Conservation (phyloP, 2,329 filamentous ascomycete species). For the Basipetospora chlamydospora region DNA sequence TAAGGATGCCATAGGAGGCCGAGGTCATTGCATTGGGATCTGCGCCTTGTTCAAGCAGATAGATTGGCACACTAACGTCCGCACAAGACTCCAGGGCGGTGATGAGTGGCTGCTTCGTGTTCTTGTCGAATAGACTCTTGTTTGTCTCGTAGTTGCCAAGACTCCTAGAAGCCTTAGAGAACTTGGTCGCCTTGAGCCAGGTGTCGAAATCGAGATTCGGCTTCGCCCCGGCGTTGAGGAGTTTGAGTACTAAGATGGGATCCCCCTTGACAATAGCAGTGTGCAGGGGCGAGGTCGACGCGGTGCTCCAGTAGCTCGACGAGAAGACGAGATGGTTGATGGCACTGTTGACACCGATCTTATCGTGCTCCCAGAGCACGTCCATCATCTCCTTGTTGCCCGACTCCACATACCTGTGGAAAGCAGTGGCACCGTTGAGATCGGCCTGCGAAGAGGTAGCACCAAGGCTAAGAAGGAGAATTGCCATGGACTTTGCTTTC, state of each 20-base stretch:
- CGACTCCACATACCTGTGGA: conserved; percentile 39
- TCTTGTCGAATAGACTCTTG: conserved; percentile 28
- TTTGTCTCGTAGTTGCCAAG: conserved; percentile 31
- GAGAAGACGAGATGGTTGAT: conserved; percentile 48
- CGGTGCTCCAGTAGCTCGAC: conserved; percentile 17
- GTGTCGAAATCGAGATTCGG: conserved; percentile 45
- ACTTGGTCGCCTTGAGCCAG: conserved; percentile 44
- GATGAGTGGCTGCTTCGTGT: conserved; percentile 51
- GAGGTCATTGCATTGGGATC: conserved; percentile 47
- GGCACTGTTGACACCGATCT: conserved; percentile 43
- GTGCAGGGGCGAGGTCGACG: conserved; percentile 35
- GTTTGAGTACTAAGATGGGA: conserved; percentile 34
- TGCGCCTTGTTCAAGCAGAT: conserved; percentile 48
- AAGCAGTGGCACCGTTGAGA: conserved; percentile 43
- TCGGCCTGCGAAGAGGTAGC: conserved; percentile 64
- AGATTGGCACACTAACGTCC: conserved; percentile 30
- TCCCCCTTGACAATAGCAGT: conserved; percentile 43
- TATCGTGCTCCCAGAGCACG: conserved; percentile 38
- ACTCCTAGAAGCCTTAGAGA: conserved; percentile 17
- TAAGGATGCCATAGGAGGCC: conserved; percentile 19
- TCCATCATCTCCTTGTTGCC: conserved; percentile 34
- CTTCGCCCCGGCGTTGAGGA: conserved; percentile 50
- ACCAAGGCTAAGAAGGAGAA: conserved; percentile 52
- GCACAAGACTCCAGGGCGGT: conserved; percentile 37
- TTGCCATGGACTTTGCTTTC: conserved; percentile 49